A percentile compares a stretch with the other conserved stretches of the same genome.
phyloP scores from a whole-genome alignment of 805 yeast species.

The Yarrowia hollandica region DNA sequence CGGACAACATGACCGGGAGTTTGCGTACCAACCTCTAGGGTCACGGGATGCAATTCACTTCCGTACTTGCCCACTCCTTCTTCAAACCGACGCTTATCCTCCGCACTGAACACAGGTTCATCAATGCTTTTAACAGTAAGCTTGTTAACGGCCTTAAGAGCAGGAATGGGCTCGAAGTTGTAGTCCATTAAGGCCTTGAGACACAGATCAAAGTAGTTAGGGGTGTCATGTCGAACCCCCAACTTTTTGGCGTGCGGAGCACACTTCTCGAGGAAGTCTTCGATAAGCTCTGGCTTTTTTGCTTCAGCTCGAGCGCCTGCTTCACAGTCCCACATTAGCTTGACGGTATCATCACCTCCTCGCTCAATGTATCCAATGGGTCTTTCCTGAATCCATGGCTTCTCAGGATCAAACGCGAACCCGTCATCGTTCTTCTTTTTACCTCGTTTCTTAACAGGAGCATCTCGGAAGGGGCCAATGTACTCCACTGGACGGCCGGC shows the following conservation, averaged over 20 bases:
- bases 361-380: slow-evolving; percentile 83
- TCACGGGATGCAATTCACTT: slow-evolving; percentile 72
- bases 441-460: slow-evolving; percentile 35
- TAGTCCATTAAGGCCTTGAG: slow-evolving; percentile 54
- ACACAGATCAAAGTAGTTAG: slow-evolving; percentile 80
- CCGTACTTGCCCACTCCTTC: slow-evolving; percentile 71
- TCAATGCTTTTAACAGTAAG: slow-evolving; percentile 59
- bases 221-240: slow-evolving; percentile 59
- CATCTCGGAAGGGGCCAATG: slow-evolving; percentile 45
- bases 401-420: slow-evolving; percentile 5
- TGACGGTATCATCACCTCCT: slow-evolving; percentile 66
- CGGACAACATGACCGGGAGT: slow-evolving; percentile 73
- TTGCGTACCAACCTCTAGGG: slow-evolving; percentile 59
- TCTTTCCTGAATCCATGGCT: slow-evolving; percentile 70
- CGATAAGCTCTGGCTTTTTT: slow-evolving; percentile 42
- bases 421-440: slow-evolving; percentile 33
- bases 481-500: slow-evolving; percentile 64
- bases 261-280: slow-evolving; percentile 57
- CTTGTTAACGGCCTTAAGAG: slow-evolving; percentile 49
- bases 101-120: slow-evolving; percentile 73
- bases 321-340: slow-evolving; percentile 61
- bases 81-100: slow-evolving; percentile 70
- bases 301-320: slow-evolving; percentile 34
- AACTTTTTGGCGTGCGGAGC: slow-evolving; percentile 57
- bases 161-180: slow-evolving; percentile 52